Percentiles rank a stretch among this genome's conserved stretches.
Evolutionary conservation across 306 rosid species (phyloP).

Genomic region (Vigna nakashimae): DNA sequence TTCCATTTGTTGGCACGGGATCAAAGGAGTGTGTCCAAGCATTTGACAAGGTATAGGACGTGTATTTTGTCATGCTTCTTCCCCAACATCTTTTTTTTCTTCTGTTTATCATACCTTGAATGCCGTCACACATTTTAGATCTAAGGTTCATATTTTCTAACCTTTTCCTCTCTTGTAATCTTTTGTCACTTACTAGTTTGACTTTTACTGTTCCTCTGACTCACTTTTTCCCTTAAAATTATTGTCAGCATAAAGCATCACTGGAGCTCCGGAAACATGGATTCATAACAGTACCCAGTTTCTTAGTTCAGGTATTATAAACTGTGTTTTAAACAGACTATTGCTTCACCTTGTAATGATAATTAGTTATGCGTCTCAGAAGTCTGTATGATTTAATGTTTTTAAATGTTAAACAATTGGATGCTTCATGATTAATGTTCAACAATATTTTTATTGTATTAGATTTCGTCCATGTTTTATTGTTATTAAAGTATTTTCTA

Average conservation of each 20-base stretch:
- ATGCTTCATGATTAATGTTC: conserved; percentile 31
- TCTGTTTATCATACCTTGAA: conserved; percentile 16
- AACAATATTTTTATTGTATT: conserved; percentile 11
- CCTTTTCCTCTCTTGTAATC: conserved; percentile 5
- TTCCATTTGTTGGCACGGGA: conserved; percentile 96
- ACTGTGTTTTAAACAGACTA: conserved; percentile 29
- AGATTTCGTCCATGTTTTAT: neutral
- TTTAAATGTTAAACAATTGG: conserved; percentile 1
- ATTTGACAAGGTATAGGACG: conserved; percentile 79
- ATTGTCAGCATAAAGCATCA: conserved; percentile 87
- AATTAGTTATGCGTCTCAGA: neutral
- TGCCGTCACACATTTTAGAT: conserved; percentile 13
- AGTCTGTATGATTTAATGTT: conserved; percentile 11
- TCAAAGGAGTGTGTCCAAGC: conserved; percentile 84
- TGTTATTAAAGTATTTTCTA: conserved; percentile 22
- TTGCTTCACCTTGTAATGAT: conserved; percentile 29
- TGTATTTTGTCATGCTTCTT: conserved; percentile 11
- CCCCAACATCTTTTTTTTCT: conserved; percentile 2
- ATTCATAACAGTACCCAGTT: conserved; percentile 75
- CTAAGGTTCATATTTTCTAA: conserved; percentile 9
- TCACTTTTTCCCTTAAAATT: conserved; percentile 38
- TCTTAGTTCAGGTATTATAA: conserved; percentile 74
- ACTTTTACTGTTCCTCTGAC: conserved; percentile 21
- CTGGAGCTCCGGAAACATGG: conserved; percentile 76
- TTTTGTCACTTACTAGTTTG: conserved; percentile 23